Base-by-base conservation (phyloP, 805 yeast genomes). In the Tetrapisispora iriomotensis region DNA sequence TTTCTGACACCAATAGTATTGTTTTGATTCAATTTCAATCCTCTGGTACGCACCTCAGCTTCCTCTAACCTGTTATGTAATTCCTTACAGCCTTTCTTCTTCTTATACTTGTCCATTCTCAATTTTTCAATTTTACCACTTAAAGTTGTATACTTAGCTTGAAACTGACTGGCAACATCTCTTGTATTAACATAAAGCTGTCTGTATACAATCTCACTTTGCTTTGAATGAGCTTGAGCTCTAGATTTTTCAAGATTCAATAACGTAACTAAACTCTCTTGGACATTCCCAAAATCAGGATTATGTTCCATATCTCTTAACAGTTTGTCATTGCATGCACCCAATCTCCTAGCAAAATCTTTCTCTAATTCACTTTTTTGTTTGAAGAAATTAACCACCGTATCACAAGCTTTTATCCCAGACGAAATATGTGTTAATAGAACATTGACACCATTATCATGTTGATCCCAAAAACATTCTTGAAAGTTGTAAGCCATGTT, bases 391-490 rank as follows among this genome's bases (percentile, higher is more conserved):
- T 41, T 45, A n/a, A 51, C 47, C 33, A 56, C 30, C 6, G 51
- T 44, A 14, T 47, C 41, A 33, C 56, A 50, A 2, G 62, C 46
- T 34, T 45, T 50, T 17, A 58, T 51, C 6, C 63, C 62, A 7
- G 46, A 40, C 1, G 54, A 44, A 1, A 58, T 45, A 34, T 60
- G 64, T 20, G 47, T 44, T 24, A 58, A 42, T 19, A 60, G 38
- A 9, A 56, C 43, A 32, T 47, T 49, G 20, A 52, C 60, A 12
- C 63, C 64, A 6, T 53, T 50, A 33, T 58, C 61, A 22, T 54
- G 47, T 21, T 59, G 59, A 42, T 60, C 64, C 62, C 64, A 60
- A 33, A 60, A 60, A 37, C 62, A 57, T 14, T 52, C 45, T 39
- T 52, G 51, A 36, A 45, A 60, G 37, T 53, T 54, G 40, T 54